Conservation (phyloP, 768 basidiomycete species). For the Suillus lakei region DNA sequence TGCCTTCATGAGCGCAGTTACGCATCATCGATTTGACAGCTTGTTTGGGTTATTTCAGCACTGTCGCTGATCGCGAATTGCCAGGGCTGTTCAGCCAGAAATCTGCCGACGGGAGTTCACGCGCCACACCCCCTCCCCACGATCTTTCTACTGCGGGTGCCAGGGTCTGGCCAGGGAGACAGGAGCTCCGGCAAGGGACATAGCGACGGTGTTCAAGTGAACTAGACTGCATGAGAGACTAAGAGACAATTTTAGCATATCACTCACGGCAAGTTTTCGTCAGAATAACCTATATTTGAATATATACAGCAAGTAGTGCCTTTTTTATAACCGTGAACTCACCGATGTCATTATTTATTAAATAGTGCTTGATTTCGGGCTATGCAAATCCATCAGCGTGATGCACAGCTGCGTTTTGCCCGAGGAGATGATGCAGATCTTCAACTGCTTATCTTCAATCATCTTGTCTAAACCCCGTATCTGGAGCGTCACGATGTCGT, state of each 20-base stretch:
- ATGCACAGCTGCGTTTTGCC: background rate
- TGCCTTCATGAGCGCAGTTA: background rate
- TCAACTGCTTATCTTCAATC: no score
- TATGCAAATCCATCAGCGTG: background rate
- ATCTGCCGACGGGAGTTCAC: background rate
- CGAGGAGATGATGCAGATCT: background rate
- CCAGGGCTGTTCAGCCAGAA: background rate
- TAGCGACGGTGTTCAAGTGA: background rate
- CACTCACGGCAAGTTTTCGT: background rate
- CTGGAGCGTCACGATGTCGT: background rate
- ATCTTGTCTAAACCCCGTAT: background rate
- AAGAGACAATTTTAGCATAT: background rate
- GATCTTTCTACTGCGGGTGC: background rate
- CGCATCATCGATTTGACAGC: background rate
- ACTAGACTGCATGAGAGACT: conserved; percentile 3
- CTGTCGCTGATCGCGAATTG: background rate
- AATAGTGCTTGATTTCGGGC: background rate
- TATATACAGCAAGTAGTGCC: background rate
- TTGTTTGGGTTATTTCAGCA: background rate
- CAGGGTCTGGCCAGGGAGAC: background rate
- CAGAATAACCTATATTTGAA: background rate
- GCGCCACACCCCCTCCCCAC: background rate
- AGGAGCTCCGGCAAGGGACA: background rate
- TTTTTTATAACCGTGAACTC: background rate
- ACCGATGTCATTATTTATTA: background rate